These are phyloP conservation scores for Carnegiea gigantea DNA, from an alignment of 179 eudicot species.

Conservation along the genomic window DNA sequence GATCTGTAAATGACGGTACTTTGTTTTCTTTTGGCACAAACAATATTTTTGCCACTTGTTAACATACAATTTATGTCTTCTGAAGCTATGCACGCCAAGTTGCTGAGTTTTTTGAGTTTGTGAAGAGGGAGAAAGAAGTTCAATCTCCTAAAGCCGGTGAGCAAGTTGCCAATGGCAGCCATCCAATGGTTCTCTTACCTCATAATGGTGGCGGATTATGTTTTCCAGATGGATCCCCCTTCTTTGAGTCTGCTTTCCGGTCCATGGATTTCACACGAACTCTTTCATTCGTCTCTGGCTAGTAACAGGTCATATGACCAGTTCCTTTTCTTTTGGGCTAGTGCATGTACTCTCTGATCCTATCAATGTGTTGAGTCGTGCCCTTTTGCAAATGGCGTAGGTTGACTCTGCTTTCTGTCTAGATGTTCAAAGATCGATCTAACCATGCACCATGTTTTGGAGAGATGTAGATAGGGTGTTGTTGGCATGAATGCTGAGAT, in stretches of 20 bases:
- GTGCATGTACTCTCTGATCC: slow-evolving; percentile 14
- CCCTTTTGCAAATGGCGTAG: slow-evolving; percentile 20
- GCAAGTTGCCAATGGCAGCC: slow-evolving; percentile 26
- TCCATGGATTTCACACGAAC: slow-evolving; percentile 57
- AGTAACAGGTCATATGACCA: not conserved
- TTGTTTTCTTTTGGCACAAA: not conserved
- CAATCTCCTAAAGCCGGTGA: slow-evolving; percentile 34
- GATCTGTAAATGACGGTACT: not conserved
- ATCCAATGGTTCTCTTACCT: slow-evolving; percentile 50
- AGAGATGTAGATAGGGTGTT: slow-evolving; percentile 32
- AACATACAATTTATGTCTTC: slow-evolving; percentile 4
- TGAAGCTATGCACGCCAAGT: slow-evolving; percentile 95
- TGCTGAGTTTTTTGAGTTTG: slow-evolving; percentile 88
- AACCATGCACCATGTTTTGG: slow-evolving; percentile 18
- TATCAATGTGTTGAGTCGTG: slow-evolving; percentile 13
- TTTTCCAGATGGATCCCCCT: slow-evolving; percentile 54
- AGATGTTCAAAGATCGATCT: slow-evolving; percentile 17
- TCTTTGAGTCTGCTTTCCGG: slow-evolving; percentile 53
- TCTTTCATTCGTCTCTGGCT: slow-evolving; percentile 60
- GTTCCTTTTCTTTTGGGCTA: not conserved
- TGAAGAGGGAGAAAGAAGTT: slow-evolving; percentile 80
- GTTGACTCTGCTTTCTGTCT: slow-evolving; percentile 17
- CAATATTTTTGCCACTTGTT: not conserved
- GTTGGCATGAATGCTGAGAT: slow-evolving; percentile 21
- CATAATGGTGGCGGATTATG: slow-evolving; percentile 57